Base-by-base conservation (phyloP, 1,284 basidiomycete species). In the Fomes fomentarius region DNA sequence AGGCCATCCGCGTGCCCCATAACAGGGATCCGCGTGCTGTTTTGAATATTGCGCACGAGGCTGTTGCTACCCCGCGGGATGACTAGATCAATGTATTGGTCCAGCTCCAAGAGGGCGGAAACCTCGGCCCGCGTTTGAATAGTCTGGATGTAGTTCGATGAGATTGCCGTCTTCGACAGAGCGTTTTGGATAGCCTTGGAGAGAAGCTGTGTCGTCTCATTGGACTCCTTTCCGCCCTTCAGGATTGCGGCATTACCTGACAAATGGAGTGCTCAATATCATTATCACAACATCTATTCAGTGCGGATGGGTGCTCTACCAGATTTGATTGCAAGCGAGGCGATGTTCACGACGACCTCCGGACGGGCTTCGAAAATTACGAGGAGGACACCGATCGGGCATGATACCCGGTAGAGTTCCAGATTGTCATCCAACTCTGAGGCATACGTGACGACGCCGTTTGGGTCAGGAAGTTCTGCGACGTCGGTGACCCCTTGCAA, bases 1-100 rank as follows among this genome's bases (percentile, higher is more conserved):
- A 98, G 75, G 0, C 96, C 96, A 71, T 99, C 96, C 4, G 97
- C 96, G 68, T 99, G 97, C 1, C 97, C 97, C 95, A 99, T 98
- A 41, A 99, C 97, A 1, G 97, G 90, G 60, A 99, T 98, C 51
- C 91, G 81, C 0, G 96, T 97, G 58, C 81, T 85, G 57, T 93
- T 89, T 71, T 98, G 93, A 54, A 99, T 98, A 68, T 77, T 89
- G 57, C 78, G 81, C 11, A 99, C 97, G 21, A 99, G 84, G 64
- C 83, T 85, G 66, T 96, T 97, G 66, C 94, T 94, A 14, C 97
- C 97, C 50, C 97, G 79, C 0, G 97, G 97, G 71, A 99, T 98
- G 51, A 99, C 96, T 11, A 99, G 80, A 73, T 99, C 96, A 66
- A 99, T 98, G 72, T 94, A 95, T 47, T 84, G 81, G 69, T 98